Base-by-base conservation (phyloP, 2,329 filamentous ascomycete species). In the Tolypocladium ophioglossoides region DNA sequence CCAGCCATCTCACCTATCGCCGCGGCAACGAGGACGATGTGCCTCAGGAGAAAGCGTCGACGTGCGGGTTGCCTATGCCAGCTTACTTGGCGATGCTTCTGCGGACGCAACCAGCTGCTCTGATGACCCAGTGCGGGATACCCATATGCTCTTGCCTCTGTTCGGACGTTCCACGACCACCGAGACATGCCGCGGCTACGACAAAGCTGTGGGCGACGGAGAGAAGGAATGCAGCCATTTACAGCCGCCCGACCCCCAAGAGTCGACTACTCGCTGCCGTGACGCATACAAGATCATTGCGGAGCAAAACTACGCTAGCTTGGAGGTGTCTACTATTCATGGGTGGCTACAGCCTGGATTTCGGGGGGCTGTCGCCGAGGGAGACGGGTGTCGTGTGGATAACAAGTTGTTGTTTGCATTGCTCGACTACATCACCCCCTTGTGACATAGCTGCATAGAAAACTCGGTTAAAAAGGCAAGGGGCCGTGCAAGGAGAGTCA, bases 201-300 rank as follows among this genome's bases (percentile, higher is more conserved):
- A 49, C 14, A 11, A 10, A 11, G 6, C 32, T 10, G 47, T 32
- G 16, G 37, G 4, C 16, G 44, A 50, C 41, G 16, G 14, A 2
- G 50, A 55, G 16, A 53, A 58, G 11, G 39, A 54, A 38, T 60
- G 46, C 24, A 32, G 51, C 16, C 11, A 24, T 12, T 27, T 56
- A 9, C 56, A 49, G 20, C 46, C 54, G 2, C 49, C 51, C 2
- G 46, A 51, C 6, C 51, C 52, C 1, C 53, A 55, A 11, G 65
- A 67, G 50, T 64, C 64, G 3, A 71, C 68, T 3, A 68, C 65
- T 0, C 60, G 61, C 5, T 71, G 68, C 54, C 58, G 59, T 2
- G 64, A 66, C 22, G 69, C 69, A 6, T 68, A 66, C 41, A 54
- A 59, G 2, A 62, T 71, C 40, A 64, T 71, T 24, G 51, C 59